A percentile compares a stretch with the other conserved stretches of the same genome.
Evolutionary conservation across 2,329 filamentous ascomycete genomes (phyloP).

Genomic region (Penicillium concentricum): DNA sequence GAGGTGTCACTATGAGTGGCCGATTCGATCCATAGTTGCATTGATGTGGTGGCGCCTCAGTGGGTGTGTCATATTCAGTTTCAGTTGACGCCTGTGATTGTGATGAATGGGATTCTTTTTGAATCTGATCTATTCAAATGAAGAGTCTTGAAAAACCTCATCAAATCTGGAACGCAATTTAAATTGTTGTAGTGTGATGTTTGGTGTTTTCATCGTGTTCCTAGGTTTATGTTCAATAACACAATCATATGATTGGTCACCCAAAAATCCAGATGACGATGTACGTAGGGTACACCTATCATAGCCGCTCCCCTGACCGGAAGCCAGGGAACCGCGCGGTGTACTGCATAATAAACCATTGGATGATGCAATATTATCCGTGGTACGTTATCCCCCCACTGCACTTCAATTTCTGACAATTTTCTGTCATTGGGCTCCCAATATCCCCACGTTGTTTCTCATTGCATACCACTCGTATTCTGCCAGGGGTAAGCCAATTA

Average conservation of each 20-base stretch:
- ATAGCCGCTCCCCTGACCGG: background rate
- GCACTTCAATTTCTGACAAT: background rate
- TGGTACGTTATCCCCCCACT: background rate
- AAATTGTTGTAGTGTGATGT: background rate
- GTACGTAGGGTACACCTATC: background rate
- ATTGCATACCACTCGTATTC: background rate
- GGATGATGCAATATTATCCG: background rate
- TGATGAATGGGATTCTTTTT: background rate
- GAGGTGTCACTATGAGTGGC: background rate
- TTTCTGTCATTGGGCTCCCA: background rate
- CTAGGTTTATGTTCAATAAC: background rate
- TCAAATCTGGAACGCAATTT: background rate
- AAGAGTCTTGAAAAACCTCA: background rate
- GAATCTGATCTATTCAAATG: background rate
- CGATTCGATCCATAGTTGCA: background rate
- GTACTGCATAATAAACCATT: background rate
- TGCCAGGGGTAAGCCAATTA: slow-evolving; percentile 11
- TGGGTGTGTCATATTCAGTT: slow-evolving; percentile 6
- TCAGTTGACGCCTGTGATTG: background rate
- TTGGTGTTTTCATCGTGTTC: background rate
- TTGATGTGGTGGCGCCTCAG: slow-evolving; percentile 3
- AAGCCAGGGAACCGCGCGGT: slow-evolving; percentile 1
- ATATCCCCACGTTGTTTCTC: background rate
- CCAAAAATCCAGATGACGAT: background rate
- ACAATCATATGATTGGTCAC: slow-evolving; percentile 1